phyloP scores from a whole-genome alignment of 495 filamentous ascomycete genomes.

The Chaetomium tenue region DNA sequence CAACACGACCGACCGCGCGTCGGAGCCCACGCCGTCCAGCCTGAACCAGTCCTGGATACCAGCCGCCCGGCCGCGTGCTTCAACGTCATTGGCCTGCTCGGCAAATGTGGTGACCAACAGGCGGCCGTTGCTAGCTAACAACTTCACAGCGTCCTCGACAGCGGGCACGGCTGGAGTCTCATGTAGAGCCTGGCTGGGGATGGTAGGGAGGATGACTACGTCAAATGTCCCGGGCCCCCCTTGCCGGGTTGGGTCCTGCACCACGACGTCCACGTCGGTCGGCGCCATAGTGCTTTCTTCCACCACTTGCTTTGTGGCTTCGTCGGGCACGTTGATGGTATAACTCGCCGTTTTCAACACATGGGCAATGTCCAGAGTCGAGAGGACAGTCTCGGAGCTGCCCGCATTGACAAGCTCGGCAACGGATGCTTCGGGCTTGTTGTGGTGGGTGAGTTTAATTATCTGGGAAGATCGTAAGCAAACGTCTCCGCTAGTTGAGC shows the following conservation, averaged over 20 bases:
- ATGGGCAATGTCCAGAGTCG: not conserved
- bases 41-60: not conserved
- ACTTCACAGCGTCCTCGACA: not conserved
- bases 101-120: not conserved
- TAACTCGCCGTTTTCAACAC: not conserved
- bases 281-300: not conserved
- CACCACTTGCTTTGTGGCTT: not conserved
- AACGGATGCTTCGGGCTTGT: not conserved
- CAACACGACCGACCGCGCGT: not conserved
- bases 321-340: slow-evolving; percentile 1
- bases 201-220: not conserved
- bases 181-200: not conserved
- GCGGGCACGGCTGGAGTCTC: not conserved
- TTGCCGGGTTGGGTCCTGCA: not conserved
- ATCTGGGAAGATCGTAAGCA: not conserved
- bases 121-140: not conserved
- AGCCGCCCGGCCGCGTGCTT: not conserved
- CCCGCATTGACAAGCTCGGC: not conserved
- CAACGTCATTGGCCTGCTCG: not conserved
- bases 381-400: not conserved
- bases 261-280: not conserved
- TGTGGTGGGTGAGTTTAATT: not conserved
- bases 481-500: not conserved
- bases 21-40: not conserved
- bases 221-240: not conserved